phyloP scores from a whole-genome alignment of 2,329 filamentous ascomycete species.

The Scortechinia acanthostroma region DNA sequence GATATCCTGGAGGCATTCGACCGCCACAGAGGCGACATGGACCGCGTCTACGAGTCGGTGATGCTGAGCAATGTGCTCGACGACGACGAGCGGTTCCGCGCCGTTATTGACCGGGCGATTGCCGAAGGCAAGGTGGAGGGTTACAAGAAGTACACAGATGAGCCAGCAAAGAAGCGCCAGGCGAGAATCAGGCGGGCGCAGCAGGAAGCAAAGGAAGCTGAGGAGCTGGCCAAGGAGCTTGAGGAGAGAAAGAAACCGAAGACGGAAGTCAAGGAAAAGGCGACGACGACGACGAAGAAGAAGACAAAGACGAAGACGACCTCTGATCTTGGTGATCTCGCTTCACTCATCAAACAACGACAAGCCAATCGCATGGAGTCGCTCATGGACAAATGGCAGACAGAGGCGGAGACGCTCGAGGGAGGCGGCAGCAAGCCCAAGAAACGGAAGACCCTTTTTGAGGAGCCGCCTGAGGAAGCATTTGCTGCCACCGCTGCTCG shows the following conservation, averaged over 20 bases:
- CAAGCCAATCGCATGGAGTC: background rate
- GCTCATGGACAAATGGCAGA: background rate
- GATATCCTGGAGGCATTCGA: constrained; percentile 50
- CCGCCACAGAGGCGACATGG: constrained; percentile 44
- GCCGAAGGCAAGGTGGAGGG: constrained; percentile 38
- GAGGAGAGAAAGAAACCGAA: constrained; percentile 37
- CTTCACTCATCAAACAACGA: background rate
- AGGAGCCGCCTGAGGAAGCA: constrained; percentile 1
- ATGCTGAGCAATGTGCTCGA: constrained; percentile 57
- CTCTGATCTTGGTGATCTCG: background rate
- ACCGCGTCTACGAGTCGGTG: constrained; percentile 46
- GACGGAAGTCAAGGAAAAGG: constrained; percentile 7
- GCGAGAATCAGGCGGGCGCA: constrained; percentile 30
- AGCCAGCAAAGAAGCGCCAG: constrained; percentile 35
- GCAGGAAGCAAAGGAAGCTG: constrained; percentile 12
- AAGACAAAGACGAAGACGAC: background rate
- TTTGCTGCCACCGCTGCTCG: background rate
- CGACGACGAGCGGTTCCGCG: constrained; percentile 55
- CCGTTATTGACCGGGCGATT: constrained; percentile 53
- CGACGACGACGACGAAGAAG: background rate
- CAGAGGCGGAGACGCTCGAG: no score
- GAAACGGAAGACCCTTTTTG: background rate
- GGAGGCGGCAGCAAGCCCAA: background rate
- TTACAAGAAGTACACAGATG: constrained; percentile 41
- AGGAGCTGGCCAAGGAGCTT: constrained; percentile 38